Evolutionary conservation across 163 green algal species (phyloP).

Genomic region (Scenedesmus sp.): DNA sequence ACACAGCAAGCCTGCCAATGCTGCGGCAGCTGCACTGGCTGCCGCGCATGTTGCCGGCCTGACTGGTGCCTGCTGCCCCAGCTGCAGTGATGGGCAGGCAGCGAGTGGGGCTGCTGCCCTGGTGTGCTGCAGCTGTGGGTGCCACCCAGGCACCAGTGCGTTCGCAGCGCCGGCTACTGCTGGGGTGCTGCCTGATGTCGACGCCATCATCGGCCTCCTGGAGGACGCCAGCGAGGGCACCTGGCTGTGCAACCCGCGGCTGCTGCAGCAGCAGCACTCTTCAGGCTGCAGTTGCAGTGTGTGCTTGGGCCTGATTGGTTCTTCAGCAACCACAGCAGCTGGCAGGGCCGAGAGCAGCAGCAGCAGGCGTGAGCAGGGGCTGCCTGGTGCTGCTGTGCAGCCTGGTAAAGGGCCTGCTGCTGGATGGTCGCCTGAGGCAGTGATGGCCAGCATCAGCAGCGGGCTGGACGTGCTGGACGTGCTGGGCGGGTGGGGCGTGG

Average conservation of each 20-base stretch:
- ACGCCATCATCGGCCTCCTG: not conserved
- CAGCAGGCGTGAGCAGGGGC: not conserved
- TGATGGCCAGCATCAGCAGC: conserved; percentile 35
- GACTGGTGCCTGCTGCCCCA: conserved; percentile 12
- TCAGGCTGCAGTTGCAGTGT: conserved; percentile 26
- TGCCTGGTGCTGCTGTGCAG: not conserved
- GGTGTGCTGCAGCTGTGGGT: conserved; percentile 10
- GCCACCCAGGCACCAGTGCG: not conserved
- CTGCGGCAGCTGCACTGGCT: conserved; percentile 30
- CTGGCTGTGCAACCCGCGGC: conserved; percentile 42
- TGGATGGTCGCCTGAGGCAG: not conserved
- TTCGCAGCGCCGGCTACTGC: not conserved
- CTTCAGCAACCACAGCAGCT: not conserved
- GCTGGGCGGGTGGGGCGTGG: conserved; percentile 9
- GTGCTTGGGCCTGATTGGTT: not conserved
- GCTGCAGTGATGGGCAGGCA: conserved; percentile 3
- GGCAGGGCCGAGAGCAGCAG: not conserved
- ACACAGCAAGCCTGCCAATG: not conserved
- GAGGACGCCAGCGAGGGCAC: conserved; percentile 38
- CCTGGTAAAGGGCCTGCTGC: not conserved
- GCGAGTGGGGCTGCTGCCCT: not conserved
- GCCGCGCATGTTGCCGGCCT: conserved; percentile 3
- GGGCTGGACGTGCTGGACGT: conserved; percentile 46
- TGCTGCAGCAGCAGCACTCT: conserved; percentile 43
- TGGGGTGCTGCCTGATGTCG: not conserved